Conservation (phyloP, 2,329 filamentous ascomycete species). For the Diaporthe vaccinii region DNA sequence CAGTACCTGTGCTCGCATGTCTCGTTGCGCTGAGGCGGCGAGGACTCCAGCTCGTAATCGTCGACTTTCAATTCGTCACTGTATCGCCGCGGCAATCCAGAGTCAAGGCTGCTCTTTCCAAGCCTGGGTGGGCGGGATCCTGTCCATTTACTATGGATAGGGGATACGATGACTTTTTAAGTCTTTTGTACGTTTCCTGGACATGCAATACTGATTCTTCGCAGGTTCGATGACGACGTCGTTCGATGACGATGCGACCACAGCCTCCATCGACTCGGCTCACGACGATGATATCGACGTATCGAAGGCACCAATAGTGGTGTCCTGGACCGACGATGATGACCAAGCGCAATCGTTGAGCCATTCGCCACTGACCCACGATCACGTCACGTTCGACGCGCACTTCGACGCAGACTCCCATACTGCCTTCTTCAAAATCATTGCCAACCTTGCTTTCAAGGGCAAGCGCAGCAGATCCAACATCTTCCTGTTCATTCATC, state of each 20-base stretch:
- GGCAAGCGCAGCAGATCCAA: conserved; percentile 39
- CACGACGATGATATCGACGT: conserved; percentile 18
- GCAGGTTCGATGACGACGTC: conserved; percentile 35
- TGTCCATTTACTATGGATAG: conserved; percentile 24
- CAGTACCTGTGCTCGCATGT: conserved; percentile 37
- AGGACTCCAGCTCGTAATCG: conserved; percentile 34
- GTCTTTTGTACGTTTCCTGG: background rate
- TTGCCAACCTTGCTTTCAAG: conserved; percentile 38
- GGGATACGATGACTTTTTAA: conserved; percentile 33
- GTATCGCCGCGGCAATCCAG: conserved; percentile 17
- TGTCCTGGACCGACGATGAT: conserved; percentile 35
- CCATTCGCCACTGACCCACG: conserved; percentile 24
- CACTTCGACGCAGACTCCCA: conserved; percentile 6
- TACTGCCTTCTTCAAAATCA: conserved; percentile 38
- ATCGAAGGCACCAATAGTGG: conserved; percentile 21
- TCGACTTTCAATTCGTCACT: background rate
- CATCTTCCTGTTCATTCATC: conserved; percentile 34
- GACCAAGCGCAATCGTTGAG: conserved; percentile 2
- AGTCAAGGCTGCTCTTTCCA: conserved; percentile 42
- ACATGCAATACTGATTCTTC: conserved; percentile 25
- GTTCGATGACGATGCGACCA: conserved; percentile 28
- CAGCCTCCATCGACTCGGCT: conserved; percentile 30
- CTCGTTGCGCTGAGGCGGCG: conserved; percentile 39
- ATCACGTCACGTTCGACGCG: conserved; percentile 35
- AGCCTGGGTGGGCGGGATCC: conserved; percentile 42